Evolutionary conservation across 23 red algal genomes (phyloP).

Genomic region (Gracilariopsis chorda): DNA sequence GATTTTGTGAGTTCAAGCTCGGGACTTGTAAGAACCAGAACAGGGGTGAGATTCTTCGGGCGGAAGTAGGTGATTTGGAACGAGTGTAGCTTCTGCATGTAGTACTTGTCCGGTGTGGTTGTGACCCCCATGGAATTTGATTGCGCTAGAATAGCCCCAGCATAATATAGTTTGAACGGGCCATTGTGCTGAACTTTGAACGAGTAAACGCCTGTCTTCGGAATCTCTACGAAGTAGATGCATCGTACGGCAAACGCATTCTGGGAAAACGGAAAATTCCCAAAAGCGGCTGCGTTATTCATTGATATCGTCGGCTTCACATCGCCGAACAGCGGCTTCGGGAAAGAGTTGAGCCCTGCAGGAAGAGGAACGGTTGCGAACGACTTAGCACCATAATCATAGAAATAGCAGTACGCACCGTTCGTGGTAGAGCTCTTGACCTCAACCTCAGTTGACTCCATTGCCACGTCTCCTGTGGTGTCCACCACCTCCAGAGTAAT

Average conservation of each 20-base stretch:
- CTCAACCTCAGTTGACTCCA: constrained; percentile 35
- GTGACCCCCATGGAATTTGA: constrained; percentile 55
- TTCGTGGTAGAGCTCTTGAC: constrained; percentile 38
- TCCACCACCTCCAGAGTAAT: constrained; percentile 57
- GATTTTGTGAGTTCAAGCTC: neutral
- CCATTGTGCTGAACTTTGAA: constrained; percentile 48
- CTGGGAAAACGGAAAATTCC: constrained; percentile 14
- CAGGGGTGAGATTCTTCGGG: constrained; percentile 44
- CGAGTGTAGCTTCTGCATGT: constrained; percentile 11
- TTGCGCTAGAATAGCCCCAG: constrained; percentile 7
- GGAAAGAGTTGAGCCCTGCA: neutral
- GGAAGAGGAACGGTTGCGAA: constrained; percentile 40
- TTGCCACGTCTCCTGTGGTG: constrained; percentile 39
- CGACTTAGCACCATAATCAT: constrained; percentile 21
- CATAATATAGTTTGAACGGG: constrained; percentile 49
- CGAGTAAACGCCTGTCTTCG: constrained; percentile 32
- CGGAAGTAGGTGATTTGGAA: constrained; percentile 56
- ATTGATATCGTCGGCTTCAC: constrained; percentile 25
- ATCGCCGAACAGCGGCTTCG: constrained; percentile 31
- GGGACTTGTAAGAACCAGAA: constrained; percentile 1
- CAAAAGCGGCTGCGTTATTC: constrained; percentile 16
- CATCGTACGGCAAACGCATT: constrained; percentile 58
- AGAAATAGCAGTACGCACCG: constrained; percentile 69
- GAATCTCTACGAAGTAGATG: constrained; percentile 52
- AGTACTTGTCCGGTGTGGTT: neutral